Percentiles rank a stretch among this genome's conserved stretches.
Conservation (phyloP, 2,329 filamentous ascomycete species). For the Calonectria ilicicola region DNA sequence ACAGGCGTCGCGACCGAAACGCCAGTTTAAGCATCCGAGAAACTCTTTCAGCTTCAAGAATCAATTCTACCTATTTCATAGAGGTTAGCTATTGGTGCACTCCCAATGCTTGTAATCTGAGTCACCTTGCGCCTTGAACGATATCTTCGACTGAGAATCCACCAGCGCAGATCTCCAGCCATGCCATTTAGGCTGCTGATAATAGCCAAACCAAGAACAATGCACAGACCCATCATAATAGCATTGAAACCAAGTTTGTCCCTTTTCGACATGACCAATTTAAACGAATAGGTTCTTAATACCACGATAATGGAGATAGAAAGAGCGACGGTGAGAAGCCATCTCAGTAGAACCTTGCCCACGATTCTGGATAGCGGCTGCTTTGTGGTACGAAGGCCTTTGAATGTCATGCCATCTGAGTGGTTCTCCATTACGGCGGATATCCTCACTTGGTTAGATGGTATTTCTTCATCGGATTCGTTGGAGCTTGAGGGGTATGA, state of each 20-base stretch:
- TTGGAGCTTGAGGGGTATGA: not conserved
- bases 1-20: constrained; percentile 26
- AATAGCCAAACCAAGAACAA: constrained; percentile 51
- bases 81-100: not conserved
- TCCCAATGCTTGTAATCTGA: no score
- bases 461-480: not conserved
- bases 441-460: not conserved
- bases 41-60: constrained; percentile 36
- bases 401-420: not conserved
- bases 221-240: constrained; percentile 56
- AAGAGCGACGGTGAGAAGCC: constrained; percentile 32
- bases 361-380: not conserved
- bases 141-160: constrained; percentile 53
- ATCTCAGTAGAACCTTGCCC: constrained; percentile 17
- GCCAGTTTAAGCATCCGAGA: constrained; percentile 32
- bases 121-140: constrained; percentile 54
- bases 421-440: not conserved
- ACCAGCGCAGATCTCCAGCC: constrained; percentile 58
- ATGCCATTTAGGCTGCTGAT: constrained; percentile 57
- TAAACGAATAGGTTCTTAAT: constrained; percentile 27
- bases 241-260: constrained; percentile 57
- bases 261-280: constrained; percentile 27
- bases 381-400: not conserved
- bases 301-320: constrained; percentile 33
- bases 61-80: constrained; percentile 29